Evolutionary conservation across 805 yeast species (phyloP).

Genomic region (Ogataea zsoltii): DNA sequence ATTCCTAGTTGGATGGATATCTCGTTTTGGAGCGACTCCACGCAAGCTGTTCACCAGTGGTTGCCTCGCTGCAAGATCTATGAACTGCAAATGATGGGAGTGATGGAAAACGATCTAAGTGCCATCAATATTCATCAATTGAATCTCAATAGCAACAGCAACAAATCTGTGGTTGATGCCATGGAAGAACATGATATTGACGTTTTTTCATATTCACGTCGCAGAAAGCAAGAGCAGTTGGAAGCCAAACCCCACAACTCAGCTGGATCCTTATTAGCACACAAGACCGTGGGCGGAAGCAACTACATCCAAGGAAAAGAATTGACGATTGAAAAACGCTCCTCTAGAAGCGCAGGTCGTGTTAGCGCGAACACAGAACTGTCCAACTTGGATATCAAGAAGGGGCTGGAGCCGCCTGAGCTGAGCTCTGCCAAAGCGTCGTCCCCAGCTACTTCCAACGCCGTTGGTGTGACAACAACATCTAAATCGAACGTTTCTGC

Average conservation of each 20-base stretch:
- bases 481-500: slow-evolving; percentile 40
- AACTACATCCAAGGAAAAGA: slow-evolving; percentile 2
- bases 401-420: slow-evolving; percentile 25
- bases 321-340: slow-evolving; percentile 4
- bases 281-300: not conserved
- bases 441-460: slow-evolving; percentile 36
- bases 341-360: slow-evolving; percentile 3
- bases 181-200: slow-evolving; percentile 70
- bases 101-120: slow-evolving; percentile 86
- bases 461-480: slow-evolving; percentile 37
- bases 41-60: slow-evolving; percentile 61
- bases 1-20: slow-evolving; percentile 96
- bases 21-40: slow-evolving; percentile 77
- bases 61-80: slow-evolving; percentile 93
- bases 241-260: not conserved
- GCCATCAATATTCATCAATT: slow-evolving; percentile 67
- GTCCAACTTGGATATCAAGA: not conserved
- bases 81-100: slow-evolving; percentile 97
- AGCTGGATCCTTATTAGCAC: not conserved
- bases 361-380: slow-evolving; percentile 8
- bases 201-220: slow-evolving; percentile 40
- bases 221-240: not conserved
- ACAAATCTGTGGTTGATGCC: slow-evolving; percentile 50
- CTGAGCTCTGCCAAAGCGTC: slow-evolving; percentile 26
- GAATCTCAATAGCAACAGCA: slow-evolving; percentile 31